These are phyloP conservation scores for Sparassis latifolia DNA, from an alignment of 1,284 basidiomycete species.

Conservation along the genomic window DNA sequence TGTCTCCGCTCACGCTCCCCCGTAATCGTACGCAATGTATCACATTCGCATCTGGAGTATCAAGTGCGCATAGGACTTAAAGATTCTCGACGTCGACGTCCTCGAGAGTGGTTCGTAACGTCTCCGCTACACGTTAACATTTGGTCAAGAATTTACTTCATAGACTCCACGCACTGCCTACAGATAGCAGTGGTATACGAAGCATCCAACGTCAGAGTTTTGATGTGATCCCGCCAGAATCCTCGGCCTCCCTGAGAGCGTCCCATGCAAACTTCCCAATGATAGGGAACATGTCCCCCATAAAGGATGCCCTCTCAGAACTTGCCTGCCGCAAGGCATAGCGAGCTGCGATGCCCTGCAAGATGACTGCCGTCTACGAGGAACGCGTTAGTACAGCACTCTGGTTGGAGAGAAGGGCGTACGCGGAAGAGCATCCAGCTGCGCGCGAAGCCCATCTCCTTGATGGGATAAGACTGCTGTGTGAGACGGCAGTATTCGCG, in stretches of 20 bases:
- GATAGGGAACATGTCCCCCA: slow-evolving; percentile 1
- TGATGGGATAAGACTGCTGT: slow-evolving; percentile 62
- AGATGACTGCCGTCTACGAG: slow-evolving; percentile 73
- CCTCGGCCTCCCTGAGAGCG: slow-evolving; percentile 1
- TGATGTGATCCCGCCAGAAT: not conserved
- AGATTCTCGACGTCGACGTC: too few relatives aligned
- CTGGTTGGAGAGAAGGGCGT: slow-evolving; percentile 20
- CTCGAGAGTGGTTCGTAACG: too few relatives aligned
- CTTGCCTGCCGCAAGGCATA: slow-evolving; percentile 17
- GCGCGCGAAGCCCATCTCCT: slow-evolving; percentile 69
- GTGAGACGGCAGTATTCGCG: slow-evolving; percentile 64
- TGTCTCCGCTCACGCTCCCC: too few relatives aligned
- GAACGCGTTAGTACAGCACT: not conserved
- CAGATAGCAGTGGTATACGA: too few relatives aligned
- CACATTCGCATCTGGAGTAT: too few relatives aligned
- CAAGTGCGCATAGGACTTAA: too few relatives aligned
- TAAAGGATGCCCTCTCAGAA: slow-evolving; percentile 4
- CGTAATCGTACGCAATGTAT: too few relatives aligned
- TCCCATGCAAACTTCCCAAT: slow-evolving; percentile 4
- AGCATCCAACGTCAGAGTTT: not conserved
- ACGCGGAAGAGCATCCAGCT: slow-evolving; percentile 90
- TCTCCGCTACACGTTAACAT: too few relatives aligned
- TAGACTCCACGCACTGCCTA: too few relatives aligned
- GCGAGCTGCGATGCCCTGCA: slow-evolving; percentile 91
- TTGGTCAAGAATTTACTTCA: too few relatives aligned